Percentiles rank a stretch among this genome's conserved stretches.
These are phyloP conservation scores for Lepidium africanum DNA, from an alignment of 345 rosid genomes.

Conservation along the genomic window DNA sequence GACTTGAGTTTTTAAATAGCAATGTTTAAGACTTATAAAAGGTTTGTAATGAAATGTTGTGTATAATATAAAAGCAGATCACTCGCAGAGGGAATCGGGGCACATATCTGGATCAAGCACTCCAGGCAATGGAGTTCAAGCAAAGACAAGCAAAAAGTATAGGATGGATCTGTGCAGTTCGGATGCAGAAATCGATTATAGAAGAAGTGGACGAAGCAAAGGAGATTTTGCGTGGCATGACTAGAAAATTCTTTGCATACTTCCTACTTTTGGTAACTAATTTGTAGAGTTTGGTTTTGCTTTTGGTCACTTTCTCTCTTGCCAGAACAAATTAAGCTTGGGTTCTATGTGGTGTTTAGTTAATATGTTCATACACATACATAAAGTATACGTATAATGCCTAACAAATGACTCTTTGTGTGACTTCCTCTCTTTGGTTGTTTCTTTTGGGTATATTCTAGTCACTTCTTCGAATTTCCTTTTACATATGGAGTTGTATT, in stretches of 20 bases:
- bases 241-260: neutral
- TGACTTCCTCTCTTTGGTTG: neutral
- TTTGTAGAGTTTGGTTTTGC: conserved; percentile 18
- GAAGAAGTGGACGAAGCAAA: conserved; percentile 70
- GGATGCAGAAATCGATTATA: conserved; percentile 86
- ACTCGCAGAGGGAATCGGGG: conserved; percentile 28
- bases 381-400: neutral
- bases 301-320: neutral
- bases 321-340: neutral
- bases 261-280: neutral
- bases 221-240: conserved; percentile 51
- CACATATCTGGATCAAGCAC: conserved; percentile 43
- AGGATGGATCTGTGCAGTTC: conserved; percentile 56
- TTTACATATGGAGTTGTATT: too few species aligned
- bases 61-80: conserved; percentile 34
- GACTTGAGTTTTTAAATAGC: neutral
- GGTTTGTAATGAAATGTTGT: neutral
- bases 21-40: neutral
- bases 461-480: neutral
- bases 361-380: neutral
- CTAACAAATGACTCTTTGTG: neutral
- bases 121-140: conserved; percentile 39
- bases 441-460: neutral
- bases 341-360: conserved; percentile 13
- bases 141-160: conserved; percentile 56